These are phyloP conservation scores for Claviceps sorghi DNA, from an alignment of 2,329 filamentous ascomycete genomes.

Conservation along the genomic window DNA sequence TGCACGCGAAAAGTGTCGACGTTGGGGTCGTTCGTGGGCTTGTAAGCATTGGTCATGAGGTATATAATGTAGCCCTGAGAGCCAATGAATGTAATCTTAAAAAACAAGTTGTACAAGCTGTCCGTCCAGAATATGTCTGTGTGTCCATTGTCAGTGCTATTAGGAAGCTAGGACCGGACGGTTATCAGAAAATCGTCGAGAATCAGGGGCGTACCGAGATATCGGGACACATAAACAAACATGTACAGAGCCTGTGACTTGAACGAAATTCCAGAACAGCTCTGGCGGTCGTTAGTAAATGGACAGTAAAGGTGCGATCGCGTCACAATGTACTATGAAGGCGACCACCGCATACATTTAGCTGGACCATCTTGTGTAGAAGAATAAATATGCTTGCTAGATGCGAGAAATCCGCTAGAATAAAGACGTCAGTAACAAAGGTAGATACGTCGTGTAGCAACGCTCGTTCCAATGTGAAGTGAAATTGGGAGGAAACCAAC, in stretches of 20 bases:
- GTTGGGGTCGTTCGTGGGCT: constrained; percentile 92
- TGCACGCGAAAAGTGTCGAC: constrained; percentile 95
- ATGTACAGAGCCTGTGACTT: constrained; percentile 95
- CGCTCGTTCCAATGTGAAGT: neutral
- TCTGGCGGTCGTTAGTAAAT: constrained; percentile 38
- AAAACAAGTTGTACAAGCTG: constrained; percentile 81
- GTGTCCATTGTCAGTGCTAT: constrained; percentile 1
- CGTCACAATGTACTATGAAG: constrained; percentile 5
- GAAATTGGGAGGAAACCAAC: constrained; percentile 21
- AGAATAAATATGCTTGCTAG: constrained; percentile 86
- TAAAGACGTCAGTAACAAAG: constrained; percentile 9
- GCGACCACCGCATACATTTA: constrained; percentile 49
- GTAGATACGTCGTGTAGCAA: constrained; percentile 6
- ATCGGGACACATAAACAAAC: constrained; percentile 84
- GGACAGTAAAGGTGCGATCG: neutral
- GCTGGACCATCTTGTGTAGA: constrained; percentile 88
- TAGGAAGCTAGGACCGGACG: neutral
- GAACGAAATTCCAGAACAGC: constrained; percentile 94
- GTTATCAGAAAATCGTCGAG: neutral
- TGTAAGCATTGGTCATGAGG: constrained; percentile 95
- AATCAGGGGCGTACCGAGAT: constrained; percentile 50
- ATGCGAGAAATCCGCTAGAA: constrained; percentile 86
- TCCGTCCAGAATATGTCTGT: constrained; percentile 73
- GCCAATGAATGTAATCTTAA: constrained; percentile 90
- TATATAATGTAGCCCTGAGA: constrained; percentile 91